Evolutionary conservation across 2,329 filamentous ascomycete genomes (phyloP).

Genomic region (Hirsutella thompsonii): DNA sequence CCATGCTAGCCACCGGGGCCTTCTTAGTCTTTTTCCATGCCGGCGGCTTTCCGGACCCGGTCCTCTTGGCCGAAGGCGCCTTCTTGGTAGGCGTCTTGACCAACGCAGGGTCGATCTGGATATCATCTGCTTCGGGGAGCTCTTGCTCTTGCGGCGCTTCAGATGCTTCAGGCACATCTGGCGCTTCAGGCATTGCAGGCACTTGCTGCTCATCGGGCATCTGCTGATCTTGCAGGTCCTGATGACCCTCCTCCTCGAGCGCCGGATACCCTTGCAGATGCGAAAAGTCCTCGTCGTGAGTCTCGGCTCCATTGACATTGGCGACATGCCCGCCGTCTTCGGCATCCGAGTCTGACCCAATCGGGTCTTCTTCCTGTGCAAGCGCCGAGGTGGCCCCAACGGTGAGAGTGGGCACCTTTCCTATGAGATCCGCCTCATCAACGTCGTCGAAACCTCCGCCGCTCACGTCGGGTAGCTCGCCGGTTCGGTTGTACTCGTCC

Average conservation of each 20-base stretch:
- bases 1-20: conserved; percentile 12
- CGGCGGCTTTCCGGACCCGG: conserved; percentile 9
- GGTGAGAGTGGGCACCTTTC: conserved; percentile 7
- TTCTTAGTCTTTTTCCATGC: conserved; percentile 11
- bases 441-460: conserved; percentile 16
- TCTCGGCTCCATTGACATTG: conserved; percentile 6
- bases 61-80: conserved; percentile 13
- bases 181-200: no score
- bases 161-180: no score
- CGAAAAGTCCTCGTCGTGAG: neutral
- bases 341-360: conserved; percentile 15
- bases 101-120: conserved; percentile 19
- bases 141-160: no score
- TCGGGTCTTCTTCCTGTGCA: neutral
- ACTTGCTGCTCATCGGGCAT: no score
- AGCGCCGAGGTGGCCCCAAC: neutral
- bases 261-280: no score
- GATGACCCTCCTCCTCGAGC: no score
- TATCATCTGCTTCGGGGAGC: conserved; percentile 6
- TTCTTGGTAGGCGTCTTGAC: conserved; percentile 11
- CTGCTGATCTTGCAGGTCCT: no score
- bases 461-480: conserved; percentile 19
- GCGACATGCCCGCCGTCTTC: conserved; percentile 9
- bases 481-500: conserved; percentile 19
- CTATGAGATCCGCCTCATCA: conserved; percentile 19